A percentile compares a stretch with the other conserved stretches of the same genome.
Conservation (phyloP, 1,139 yeast species). For the Candida sojae region DNA sequence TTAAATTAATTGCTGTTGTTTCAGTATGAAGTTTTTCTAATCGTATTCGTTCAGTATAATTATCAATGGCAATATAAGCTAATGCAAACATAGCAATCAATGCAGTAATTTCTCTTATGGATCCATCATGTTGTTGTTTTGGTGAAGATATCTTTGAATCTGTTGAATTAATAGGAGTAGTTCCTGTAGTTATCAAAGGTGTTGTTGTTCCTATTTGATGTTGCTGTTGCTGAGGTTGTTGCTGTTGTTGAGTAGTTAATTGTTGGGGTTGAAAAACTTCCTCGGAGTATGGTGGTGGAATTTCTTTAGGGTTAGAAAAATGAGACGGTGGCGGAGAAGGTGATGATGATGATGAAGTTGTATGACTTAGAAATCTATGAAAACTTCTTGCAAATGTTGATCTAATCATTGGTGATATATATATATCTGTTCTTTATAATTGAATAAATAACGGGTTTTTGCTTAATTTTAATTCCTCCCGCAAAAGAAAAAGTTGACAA, state of each 20-base stretch:
- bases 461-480: no score
- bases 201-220: not conserved
- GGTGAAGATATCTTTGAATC: not conserved
- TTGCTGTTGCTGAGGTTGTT: not conserved
- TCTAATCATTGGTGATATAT: slow-evolving; percentile 2
- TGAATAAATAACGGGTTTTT: no score
- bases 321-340: slow-evolving; percentile 19
- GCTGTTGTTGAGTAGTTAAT: slow-evolving; percentile 1
- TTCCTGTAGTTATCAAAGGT: not conserved
- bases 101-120: slow-evolving; percentile 33
- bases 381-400: slow-evolving; percentile 8
- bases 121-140: slow-evolving; percentile 10
- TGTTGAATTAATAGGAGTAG: not conserved
- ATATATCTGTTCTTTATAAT: no score
- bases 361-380: slow-evolving; percentile 8
- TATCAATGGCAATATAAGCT: slow-evolving; percentile 54
- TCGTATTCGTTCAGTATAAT: slow-evolving; percentile 43
- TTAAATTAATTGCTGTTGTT: slow-evolving; percentile 42
- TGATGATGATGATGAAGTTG: slow-evolving; percentile 4
- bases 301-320: slow-evolving; percentile 16
- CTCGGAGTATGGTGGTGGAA: slow-evolving; percentile 19
- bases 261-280: slow-evolving; percentile 1
- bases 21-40: slow-evolving; percentile 44
- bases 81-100: slow-evolving; percentile 40
- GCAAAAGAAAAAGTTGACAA: no score